Percentiles rank a stretch among this genome's conserved stretches.
Conservation (phyloP, 2,329 filamentous ascomycete genomes). For the Colletotrichum lupini region DNA sequence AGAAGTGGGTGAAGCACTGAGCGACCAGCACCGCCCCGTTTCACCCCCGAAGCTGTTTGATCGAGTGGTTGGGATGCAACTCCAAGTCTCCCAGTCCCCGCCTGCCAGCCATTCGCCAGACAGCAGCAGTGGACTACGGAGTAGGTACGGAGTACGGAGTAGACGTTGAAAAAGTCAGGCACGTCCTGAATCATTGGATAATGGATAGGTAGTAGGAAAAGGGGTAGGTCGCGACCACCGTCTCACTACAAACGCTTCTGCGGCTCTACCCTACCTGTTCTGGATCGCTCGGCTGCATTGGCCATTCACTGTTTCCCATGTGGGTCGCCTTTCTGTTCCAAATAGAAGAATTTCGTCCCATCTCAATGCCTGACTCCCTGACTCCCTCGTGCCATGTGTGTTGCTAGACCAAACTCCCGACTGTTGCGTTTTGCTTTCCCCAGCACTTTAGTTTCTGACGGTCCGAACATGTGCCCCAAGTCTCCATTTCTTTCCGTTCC, state of each 20-base stretch:
- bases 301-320: background rate
- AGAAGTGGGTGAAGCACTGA: slow-evolving; percentile 19
- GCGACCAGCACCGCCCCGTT: slow-evolving; percentile 26
- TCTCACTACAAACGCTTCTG: slow-evolving; percentile 7
- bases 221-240: background rate
- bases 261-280: background rate
- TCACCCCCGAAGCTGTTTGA: slow-evolving; percentile 20
- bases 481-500: background rate
- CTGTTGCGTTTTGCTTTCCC: slow-evolving; percentile 8
- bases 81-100: background rate
- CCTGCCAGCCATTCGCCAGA: background rate
- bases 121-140: background rate
- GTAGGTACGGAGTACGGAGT: too few species aligned
- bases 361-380: background rate
- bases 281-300: background rate
- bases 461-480: slow-evolving; percentile 20
- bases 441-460: slow-evolving; percentile 1
- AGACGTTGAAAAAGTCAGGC: too few species aligned
- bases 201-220: background rate
- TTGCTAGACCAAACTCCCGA: background rate
- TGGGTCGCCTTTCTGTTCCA: slow-evolving; percentile 5
- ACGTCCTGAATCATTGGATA: too few species aligned
- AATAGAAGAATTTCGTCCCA: slow-evolving; percentile 14
- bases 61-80: slow-evolving; percentile 24
- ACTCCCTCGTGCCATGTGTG: background rate